These are phyloP conservation scores for Colletotrichum agaves DNA, from an alignment of 2,329 filamentous ascomycete genomes.

Conservation along the genomic window DNA sequence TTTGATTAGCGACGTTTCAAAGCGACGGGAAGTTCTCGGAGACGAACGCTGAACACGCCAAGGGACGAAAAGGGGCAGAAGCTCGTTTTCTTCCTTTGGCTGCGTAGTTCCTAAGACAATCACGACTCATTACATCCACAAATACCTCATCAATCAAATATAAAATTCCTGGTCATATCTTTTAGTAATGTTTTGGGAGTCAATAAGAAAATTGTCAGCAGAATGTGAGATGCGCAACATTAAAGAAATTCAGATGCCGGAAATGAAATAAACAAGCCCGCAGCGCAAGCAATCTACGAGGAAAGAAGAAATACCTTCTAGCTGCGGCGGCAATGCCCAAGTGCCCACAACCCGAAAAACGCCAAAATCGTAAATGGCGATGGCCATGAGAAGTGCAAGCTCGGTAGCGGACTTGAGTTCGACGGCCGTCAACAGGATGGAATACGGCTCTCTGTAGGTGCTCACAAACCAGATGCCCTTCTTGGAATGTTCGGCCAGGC, in stretches of 20 bases:
- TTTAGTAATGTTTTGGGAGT: too few species aligned
- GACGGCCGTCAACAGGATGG: slow-evolving; percentile 60
- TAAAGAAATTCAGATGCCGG: too few species aligned
- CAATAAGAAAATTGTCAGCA: too few species aligned
- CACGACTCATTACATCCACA: too few species aligned
- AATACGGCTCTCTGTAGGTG: slow-evolving; percentile 61
- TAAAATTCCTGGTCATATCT: too few species aligned
- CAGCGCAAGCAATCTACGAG: too few species aligned
- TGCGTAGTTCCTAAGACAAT: too few species aligned
- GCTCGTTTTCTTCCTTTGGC: too few species aligned
- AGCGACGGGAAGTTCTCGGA: neutral
- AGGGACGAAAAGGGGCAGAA: too few species aligned
- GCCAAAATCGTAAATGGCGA: slow-evolving; percentile 62
- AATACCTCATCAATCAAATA: too few species aligned
- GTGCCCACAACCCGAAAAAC: slow-evolving; percentile 50
- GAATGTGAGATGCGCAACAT: too few species aligned
- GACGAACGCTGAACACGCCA: neutral
- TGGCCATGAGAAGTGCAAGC: slow-evolving; percentile 62
- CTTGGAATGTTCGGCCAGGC: slow-evolving; percentile 60
- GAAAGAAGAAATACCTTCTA: neutral
- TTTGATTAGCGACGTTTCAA: neutral
- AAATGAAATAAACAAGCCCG: too few species aligned
- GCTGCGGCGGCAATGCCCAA: slow-evolving; percentile 46
- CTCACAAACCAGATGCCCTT: slow-evolving; percentile 65
- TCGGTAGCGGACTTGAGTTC: slow-evolving; percentile 63